These are phyloP conservation scores for Stachybotrys chlorohalonatus DNA, from an alignment of 2,329 filamentous ascomycete genomes.

Conservation along the genomic window DNA sequence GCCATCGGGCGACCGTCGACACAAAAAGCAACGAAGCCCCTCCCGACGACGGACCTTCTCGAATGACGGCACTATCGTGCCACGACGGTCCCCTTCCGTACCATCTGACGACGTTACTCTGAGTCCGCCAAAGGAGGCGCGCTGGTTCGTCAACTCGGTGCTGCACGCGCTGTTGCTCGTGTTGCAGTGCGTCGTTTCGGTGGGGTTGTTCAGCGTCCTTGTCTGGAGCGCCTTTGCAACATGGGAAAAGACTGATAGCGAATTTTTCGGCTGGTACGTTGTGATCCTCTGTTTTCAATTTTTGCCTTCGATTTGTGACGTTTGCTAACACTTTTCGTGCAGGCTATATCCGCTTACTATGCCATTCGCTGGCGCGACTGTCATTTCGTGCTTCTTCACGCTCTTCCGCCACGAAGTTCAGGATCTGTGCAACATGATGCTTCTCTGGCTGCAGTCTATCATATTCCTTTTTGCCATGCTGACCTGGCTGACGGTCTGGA, in stretches of 20 bases:
- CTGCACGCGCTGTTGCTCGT: constrained; percentile 17
- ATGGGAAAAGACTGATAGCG: constrained; percentile 9
- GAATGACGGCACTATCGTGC: background rate
- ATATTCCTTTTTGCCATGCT: constrained; percentile 13
- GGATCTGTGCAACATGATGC: constrained; percentile 13
- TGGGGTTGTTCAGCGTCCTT: constrained; percentile 15
- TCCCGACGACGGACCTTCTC: background rate
- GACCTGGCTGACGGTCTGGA: constrained; percentile 11
- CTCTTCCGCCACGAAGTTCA: constrained; percentile 16
- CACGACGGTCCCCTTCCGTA: background rate
- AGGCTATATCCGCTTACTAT: constrained; percentile 18
- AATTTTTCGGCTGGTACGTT: constrained; percentile 16
- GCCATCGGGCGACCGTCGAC: too few species aligned
- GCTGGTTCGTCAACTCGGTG: constrained; percentile 9
- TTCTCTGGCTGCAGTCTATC: constrained; percentile 16
- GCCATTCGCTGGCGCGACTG: constrained; percentile 7
- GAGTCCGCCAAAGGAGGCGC: constrained; percentile 2
- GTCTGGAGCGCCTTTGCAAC: constrained; percentile 16
- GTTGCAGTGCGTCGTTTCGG: constrained; percentile 13
- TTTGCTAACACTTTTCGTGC: background rate
- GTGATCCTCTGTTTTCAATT: background rate
- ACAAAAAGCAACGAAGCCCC: too few species aligned
- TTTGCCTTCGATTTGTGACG: too few species aligned
- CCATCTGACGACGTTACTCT: background rate
- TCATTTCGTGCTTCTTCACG: constrained; percentile 12